These are phyloP conservation scores for Neurospora sp. DNA, from an alignment of 495 filamentous ascomycete species.

Conservation along the genomic window DNA sequence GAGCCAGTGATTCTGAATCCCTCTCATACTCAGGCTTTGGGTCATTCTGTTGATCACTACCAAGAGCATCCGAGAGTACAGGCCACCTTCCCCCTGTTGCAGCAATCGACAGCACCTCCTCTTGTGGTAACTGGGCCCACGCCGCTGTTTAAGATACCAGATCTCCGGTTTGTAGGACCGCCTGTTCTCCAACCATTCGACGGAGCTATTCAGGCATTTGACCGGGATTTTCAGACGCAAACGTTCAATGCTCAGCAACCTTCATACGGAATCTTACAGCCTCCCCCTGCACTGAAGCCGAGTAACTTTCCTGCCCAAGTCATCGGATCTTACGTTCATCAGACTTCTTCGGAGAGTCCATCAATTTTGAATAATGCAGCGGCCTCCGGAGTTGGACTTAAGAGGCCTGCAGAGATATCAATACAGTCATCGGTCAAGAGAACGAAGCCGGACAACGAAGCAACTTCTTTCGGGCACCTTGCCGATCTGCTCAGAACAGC, in stretches of 20 bases:
- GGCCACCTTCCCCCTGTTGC: neutral
- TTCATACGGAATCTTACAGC: neutral
- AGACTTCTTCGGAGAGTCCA: neutral
- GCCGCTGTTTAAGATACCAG: neutral
- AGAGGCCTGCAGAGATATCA: neutral
- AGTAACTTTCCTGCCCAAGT: neutral
- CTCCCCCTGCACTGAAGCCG: neutral
- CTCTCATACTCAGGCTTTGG: neutral
- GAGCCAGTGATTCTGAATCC: neutral
- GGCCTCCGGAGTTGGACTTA: neutral
- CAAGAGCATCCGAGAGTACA: neutral
- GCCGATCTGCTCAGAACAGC: constrained; percentile 7
- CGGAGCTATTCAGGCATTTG: neutral
- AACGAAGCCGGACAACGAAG: neutral
- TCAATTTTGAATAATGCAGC: neutral
- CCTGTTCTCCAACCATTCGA: neutral
- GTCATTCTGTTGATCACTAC: neutral
- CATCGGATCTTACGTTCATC: neutral
- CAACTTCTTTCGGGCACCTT: constrained; percentile 4
- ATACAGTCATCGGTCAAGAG: neutral
- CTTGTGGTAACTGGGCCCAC: neutral
- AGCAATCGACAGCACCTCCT: neutral
- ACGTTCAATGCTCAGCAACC: neutral
- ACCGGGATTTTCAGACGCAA: neutral
- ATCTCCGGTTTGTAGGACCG: neutral